These are phyloP conservation scores for Rhizopus arrhizus DNA, from an alignment of 371 early-diverging fungal genomes.

Conservation along the genomic window DNA sequence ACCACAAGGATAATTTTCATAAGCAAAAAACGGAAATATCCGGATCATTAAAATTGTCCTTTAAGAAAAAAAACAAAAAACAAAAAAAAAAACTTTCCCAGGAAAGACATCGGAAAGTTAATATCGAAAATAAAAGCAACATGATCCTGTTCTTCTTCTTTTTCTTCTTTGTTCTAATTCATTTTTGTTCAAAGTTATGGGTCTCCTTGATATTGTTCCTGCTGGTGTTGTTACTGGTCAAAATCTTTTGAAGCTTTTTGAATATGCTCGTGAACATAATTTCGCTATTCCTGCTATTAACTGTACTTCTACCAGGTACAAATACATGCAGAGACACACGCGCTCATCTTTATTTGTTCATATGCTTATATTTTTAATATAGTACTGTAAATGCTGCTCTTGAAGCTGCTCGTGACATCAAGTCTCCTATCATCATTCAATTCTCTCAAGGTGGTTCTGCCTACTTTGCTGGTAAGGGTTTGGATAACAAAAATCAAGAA, in stretches of 20 bases:
- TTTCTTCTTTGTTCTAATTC: no score
- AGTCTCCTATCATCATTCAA: slow-evolving; percentile 90
- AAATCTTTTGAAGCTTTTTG: slow-evolving; percentile 82
- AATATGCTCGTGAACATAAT: slow-evolving; percentile 78
- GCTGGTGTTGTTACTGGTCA: slow-evolving; percentile 91
- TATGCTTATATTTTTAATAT: slow-evolving; percentile 1
- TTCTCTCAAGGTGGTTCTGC: slow-evolving; percentile 91
- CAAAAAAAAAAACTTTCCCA: background rate
- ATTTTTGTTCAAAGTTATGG: slow-evolving; percentile 47
- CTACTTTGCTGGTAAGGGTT: slow-evolving; percentile 88
- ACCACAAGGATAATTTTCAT: background rate
- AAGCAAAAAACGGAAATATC: background rate
- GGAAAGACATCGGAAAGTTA: background rate
- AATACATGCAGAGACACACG: slow-evolving; percentile 7
- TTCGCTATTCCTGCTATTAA: slow-evolving; percentile 95
- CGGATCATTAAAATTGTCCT: background rate
- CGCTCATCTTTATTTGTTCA: background rate
- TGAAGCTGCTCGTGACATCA: slow-evolving; percentile 89
- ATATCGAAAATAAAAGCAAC: background rate
- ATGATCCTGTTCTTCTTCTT: background rate
- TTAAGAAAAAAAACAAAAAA: no score
- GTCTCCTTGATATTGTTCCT: slow-evolving; percentile 81
- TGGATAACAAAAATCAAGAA: slow-evolving; percentile 83
- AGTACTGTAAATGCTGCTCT: slow-evolving; percentile 87
- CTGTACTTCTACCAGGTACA: slow-evolving; percentile 82